phyloP scores from a whole-genome alignment of 495 filamentous ascomycete genomes.

The Ramalina intermedia region DNA sequence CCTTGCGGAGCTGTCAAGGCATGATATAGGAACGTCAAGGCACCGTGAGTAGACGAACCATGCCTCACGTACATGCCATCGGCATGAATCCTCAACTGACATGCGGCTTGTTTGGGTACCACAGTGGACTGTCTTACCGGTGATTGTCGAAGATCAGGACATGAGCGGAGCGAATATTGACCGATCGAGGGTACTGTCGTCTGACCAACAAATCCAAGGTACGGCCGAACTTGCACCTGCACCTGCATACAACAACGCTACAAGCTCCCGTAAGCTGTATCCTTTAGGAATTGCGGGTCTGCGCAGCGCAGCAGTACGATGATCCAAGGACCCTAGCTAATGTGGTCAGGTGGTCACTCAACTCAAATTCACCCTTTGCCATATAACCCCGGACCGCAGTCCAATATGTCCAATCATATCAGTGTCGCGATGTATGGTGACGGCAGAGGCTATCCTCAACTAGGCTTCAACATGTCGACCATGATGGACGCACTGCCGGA shows the following conservation, averaged over 20 bases:
- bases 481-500: constrained; percentile 32
- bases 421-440: background rate
- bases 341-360: background rate
- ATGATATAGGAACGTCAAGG: constrained; percentile 7
- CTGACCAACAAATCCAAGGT: constrained; percentile 1
- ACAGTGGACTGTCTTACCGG: constrained; percentile 28
- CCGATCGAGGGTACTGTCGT: constrained; percentile 11
- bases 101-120: constrained; percentile 30
- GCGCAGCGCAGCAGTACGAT: too few species aligned
- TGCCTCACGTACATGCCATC: background rate
- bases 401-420: constrained; percentile 16
- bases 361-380: constrained; percentile 11
- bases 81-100: constrained; percentile 12
- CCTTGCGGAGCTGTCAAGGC: constrained; percentile 1
- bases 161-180: constrained; percentile 22
- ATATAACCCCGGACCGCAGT: constrained; percentile 15
- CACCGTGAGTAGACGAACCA: too few species aligned
- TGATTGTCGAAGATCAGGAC: constrained; percentile 25
- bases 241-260: too few species aligned
- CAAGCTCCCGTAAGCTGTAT: constrained; percentile 6
- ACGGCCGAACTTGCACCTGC: background rate
- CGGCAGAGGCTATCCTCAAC: constrained; percentile 15
- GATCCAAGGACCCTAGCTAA: too few species aligned
- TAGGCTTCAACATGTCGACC: constrained; percentile 29
- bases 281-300: background rate